These are phyloP conservation scores for Collybia nuda DNA, from an alignment of 768 basidiomycete genomes.

Conservation along the genomic window DNA sequence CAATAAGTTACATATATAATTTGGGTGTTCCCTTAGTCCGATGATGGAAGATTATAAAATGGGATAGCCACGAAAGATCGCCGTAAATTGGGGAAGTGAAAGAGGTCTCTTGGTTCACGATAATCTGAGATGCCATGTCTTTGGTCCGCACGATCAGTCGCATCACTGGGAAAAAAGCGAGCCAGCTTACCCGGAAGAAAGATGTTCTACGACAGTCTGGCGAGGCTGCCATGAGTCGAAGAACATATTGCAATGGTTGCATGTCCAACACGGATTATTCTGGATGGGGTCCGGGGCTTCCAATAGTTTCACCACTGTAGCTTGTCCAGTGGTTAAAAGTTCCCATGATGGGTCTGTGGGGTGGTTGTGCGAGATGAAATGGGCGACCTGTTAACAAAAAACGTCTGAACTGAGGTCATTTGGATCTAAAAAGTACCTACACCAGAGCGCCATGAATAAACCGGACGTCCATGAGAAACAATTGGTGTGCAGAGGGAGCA, in stretches of 20 bases:
- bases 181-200: neutral
- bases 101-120: neutral
- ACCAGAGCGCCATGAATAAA: conserved; percentile 11
- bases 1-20: too few species aligned
- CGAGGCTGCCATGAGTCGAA: neutral
- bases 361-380: neutral
- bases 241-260: conserved; percentile 5
- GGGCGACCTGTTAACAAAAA: conserved; percentile 3
- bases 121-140: neutral
- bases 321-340: neutral
- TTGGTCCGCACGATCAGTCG: neutral
- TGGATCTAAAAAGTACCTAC: conserved; percentile 1
- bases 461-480: neutral
- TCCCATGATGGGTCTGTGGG: neutral
- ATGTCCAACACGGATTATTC: neutral
- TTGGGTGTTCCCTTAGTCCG: too few species aligned
- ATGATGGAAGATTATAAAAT: neutral
- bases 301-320: neutral
- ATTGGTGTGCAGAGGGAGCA: neutral
- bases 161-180: too few species aligned
- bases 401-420: neutral
- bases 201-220: neutral
- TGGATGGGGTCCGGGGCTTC: neutral
- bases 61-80: neutral
- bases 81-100: neutral